Conservation (phyloP, 768 basidiomycete species). For the Suillus americanus region DNA sequence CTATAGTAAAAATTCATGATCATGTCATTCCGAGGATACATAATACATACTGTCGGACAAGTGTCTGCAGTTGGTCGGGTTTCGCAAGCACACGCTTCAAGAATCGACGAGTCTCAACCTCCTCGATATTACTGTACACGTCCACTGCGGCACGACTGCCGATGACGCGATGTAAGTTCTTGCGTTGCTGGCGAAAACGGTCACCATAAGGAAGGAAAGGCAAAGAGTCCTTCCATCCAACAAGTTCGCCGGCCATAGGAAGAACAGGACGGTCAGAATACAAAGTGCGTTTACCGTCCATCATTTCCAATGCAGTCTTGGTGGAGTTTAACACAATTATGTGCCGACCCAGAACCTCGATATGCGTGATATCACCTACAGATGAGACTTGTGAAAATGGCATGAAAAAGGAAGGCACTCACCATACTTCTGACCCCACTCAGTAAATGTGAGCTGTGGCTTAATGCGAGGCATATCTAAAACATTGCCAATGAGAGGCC, state of each 20-base stretch:
- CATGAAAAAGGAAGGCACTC: no score
- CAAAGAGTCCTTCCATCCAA: constrained; percentile 34
- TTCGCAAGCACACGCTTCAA: no score
- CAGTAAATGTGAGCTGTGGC: constrained; percentile 36
- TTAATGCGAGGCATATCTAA: constrained; percentile 41
- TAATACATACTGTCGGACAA: no score
- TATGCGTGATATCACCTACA: no score
- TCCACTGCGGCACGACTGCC: constrained; percentile 38
- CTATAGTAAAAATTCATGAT: no score
- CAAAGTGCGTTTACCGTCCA: not conserved
- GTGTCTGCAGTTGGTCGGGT: no score
- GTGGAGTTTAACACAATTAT: no score
- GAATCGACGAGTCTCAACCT: constrained; percentile 39
- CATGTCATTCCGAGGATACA: no score
- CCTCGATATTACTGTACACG: constrained; percentile 34
- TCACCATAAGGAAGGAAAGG: constrained; percentile 40
- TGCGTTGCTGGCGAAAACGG: constrained; percentile 41
- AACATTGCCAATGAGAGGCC: constrained; percentile 36
- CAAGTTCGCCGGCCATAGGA: constrained; percentile 37
- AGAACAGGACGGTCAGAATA: constrained; percentile 63
- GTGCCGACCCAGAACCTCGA: no score
- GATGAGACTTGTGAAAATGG: no score
- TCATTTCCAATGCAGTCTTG: no score
- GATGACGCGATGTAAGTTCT: constrained; percentile 39
- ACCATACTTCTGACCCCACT: constrained; percentile 36